phyloP scores from a whole-genome alignment of 2,329 filamentous ascomycete species.

The Fusarium solani-melongenae region DNA sequence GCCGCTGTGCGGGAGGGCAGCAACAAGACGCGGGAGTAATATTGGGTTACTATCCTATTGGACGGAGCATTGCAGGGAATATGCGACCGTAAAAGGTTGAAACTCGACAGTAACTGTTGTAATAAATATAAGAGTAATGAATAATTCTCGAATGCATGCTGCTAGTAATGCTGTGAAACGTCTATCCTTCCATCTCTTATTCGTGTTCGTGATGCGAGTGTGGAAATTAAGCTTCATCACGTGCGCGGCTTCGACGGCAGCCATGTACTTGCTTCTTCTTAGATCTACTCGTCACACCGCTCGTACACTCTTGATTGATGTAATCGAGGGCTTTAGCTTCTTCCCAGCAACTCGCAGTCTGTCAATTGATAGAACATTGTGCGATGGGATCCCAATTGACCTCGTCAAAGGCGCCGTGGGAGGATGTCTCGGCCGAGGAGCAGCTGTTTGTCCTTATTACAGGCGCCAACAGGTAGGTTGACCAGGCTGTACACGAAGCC shows the following conservation, averaged over 20 bases:
- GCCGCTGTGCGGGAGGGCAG: conserved; percentile 78
- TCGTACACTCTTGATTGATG: not conserved
- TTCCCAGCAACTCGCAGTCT: not conserved
- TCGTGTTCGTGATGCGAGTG: conserved; percentile 26
- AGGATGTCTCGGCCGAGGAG: conserved; percentile 50
- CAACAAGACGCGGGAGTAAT: conserved; percentile 49
- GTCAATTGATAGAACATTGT: not conserved
- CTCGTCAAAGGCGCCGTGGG: conserved; percentile 48
- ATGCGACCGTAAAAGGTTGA: conserved; percentile 2
- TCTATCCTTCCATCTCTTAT: conserved; percentile 15
- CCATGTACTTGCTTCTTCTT: not conserved
- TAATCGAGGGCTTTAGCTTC: not conserved
- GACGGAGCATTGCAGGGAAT: conserved; percentile 26
- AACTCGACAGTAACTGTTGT: conserved; percentile 20
- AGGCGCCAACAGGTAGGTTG: conserved; percentile 81
- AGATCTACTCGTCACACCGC: conserved; percentile 5
- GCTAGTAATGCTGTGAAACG: not conserved
- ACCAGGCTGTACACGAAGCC: not conserved
- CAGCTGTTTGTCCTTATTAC: conserved; percentile 79
- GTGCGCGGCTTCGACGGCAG: conserved; percentile 2
- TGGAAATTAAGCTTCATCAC: conserved; percentile 36
- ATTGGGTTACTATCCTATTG: conserved; percentile 20
- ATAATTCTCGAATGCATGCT: not conserved
- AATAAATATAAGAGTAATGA: conserved; percentile 38
- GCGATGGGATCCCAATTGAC: conserved; percentile 39